Conservation (phyloP, 805 yeast species). For the Schwanniomyces vanrijiae region DNA sequence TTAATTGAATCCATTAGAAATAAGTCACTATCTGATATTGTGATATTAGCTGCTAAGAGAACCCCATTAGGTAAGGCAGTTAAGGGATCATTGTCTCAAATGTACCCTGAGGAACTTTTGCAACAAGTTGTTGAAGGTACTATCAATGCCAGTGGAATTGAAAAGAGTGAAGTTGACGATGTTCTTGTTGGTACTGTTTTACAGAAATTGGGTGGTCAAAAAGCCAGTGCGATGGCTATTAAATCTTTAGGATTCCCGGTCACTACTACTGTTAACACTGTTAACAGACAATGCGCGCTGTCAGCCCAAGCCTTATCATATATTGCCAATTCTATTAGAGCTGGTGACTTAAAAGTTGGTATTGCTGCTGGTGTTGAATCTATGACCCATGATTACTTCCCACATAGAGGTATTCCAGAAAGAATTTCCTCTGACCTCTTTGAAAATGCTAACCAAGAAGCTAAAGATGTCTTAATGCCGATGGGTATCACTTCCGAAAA, state of each 20-base stretch:
- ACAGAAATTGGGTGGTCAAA: constrained; percentile 39
- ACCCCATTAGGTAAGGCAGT: constrained; percentile 35
- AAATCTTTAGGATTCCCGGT: constrained; percentile 33
- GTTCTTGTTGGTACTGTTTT: constrained; percentile 37
- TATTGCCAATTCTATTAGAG: constrained; percentile 26
- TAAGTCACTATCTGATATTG: constrained; percentile 31
- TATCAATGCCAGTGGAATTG: constrained; percentile 20
- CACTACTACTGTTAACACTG: constrained; percentile 32
- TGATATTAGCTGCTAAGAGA: constrained; percentile 33
- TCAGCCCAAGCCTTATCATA: constrained; percentile 38
- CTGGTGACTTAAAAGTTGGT: constrained; percentile 30
- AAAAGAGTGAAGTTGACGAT: constrained; percentile 28
- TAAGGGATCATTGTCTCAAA: constrained; percentile 35
- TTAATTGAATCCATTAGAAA: constrained; percentile 4
- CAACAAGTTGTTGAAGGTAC: constrained; percentile 28
- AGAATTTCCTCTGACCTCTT: constrained; percentile 24
- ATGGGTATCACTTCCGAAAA: constrained; percentile 31
- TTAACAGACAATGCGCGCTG: constrained; percentile 40
- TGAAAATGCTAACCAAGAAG: constrained; percentile 16
- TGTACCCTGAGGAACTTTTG: constrained; percentile 36
- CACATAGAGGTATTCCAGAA: constrained; percentile 37
- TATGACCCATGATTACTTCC: constrained; percentile 41
- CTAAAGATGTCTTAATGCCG: constrained; percentile 29
- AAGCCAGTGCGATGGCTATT: constrained; percentile 34
- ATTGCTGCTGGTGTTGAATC: constrained; percentile 46